phyloP scores from a whole-genome alignment of 2,329 filamentous ascomycete species.

The Alternaria postmessia region DNA sequence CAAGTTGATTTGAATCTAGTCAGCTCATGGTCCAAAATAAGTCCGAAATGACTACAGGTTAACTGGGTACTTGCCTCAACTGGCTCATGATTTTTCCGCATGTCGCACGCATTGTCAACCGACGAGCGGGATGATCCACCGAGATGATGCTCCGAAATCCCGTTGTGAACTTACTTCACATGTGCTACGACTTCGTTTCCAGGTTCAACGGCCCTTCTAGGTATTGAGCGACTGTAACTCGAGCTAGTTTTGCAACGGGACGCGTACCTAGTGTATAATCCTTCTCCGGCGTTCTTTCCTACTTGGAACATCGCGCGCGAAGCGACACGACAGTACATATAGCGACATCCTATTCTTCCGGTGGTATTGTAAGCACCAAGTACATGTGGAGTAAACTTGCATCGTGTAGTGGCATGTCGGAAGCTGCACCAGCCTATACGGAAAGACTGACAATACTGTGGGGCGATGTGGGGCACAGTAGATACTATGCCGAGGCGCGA shows the following conservation, averaged over 20 bases:
- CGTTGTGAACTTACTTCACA: not conserved
- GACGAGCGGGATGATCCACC: not conserved
- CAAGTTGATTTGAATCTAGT: not conserved
- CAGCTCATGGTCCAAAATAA: not conserved
- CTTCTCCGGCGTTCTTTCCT: not conserved
- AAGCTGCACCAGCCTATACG: constrained; percentile 16
- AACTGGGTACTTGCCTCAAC: not conserved
- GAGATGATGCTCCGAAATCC: not conserved
- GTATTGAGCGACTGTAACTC: not conserved
- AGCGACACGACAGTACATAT: not conserved
- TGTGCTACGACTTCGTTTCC: not conserved
- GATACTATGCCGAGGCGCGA: not conserved
- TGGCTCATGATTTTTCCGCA: not conserved
- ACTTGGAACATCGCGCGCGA: not conserved
- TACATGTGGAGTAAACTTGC: not conserved
- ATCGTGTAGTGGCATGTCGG: constrained; percentile 8
- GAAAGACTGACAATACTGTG: not conserved
- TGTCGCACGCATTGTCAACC: not conserved
- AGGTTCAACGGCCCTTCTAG: not conserved
- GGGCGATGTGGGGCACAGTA: constrained; percentile 9
- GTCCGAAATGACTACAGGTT: not conserved
- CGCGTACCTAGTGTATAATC: not conserved
- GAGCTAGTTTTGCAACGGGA: not conserved
- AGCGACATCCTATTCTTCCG: not conserved
- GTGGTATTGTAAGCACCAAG: not conserved